Evolutionary conservation across 257 asterid species (phyloP).

Genomic region (Plantago major): DNA sequence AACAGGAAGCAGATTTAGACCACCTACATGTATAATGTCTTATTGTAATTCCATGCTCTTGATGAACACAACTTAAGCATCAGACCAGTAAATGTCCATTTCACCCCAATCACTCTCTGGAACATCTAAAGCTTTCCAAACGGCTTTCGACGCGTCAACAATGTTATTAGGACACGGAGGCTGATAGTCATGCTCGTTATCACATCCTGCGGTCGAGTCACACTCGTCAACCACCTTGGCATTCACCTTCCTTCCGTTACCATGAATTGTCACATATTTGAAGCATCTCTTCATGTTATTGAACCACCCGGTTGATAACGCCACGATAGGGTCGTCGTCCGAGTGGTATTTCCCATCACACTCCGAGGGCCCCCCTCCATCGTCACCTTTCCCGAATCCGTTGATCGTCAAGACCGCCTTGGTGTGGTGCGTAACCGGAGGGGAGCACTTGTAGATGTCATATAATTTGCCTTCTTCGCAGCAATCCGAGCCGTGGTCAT

Average conservation of each 20-base stretch:
- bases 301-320: slow-evolving; percentile 43
- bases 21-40: neutral
- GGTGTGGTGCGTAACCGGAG: slow-evolving; percentile 25
- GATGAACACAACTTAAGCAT: slow-evolving; percentile 25
- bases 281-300: slow-evolving; percentile 33
- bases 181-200: slow-evolving; percentile 34
- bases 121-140: slow-evolving; percentile 35
- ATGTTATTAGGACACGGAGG: slow-evolving; percentile 49
- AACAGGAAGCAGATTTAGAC: neutral
- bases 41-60: slow-evolving; percentile 11
- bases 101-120: slow-evolving; percentile 32
- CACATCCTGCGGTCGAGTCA: slow-evolving; percentile 46
- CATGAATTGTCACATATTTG: slow-evolving; percentile 24
- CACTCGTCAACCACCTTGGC: slow-evolving; percentile 53
- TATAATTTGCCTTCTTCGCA: slow-evolving; percentile 30
- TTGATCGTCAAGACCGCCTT: slow-evolving; percentile 33
- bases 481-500: slow-evolving; percentile 27
- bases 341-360: slow-evolving; percentile 39
- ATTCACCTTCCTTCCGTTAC: slow-evolving; percentile 34
- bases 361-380: slow-evolving; percentile 36
- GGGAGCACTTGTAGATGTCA: slow-evolving; percentile 38
- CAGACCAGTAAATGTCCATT: slow-evolving; percentile 37
- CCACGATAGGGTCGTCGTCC: slow-evolving; percentile 33
- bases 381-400: slow-evolving; percentile 37
- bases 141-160: slow-evolving; percentile 33